These are phyloP conservation scores for Aspergillus neoniger DNA, from an alignment of 2,329 filamentous ascomycete genomes.

Conservation along the genomic window DNA sequence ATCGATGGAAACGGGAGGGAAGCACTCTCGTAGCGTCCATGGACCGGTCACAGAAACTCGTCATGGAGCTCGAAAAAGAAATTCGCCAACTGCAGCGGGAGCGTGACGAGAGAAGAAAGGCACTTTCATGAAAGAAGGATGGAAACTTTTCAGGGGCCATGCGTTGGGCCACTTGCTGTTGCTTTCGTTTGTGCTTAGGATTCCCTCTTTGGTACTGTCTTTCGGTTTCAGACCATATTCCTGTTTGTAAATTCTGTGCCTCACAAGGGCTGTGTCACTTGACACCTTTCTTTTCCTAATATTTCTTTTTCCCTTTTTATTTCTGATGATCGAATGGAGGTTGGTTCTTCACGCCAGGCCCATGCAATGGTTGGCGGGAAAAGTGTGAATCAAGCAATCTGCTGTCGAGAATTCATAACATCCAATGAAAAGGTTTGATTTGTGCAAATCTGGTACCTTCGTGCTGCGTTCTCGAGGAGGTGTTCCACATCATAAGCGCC, in stretches of 20 bases:
- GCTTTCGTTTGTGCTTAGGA: constrained; percentile 24
- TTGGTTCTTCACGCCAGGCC: constrained; percentile 30
- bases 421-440: constrained; percentile 28
- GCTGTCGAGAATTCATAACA: constrained; percentile 23
- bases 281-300: constrained; percentile 13
- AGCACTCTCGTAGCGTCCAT: constrained; percentile 60
- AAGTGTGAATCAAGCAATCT: constrained; percentile 20
- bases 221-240: constrained; percentile 11
- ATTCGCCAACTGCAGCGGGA: constrained; percentile 67
- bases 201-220: constrained; percentile 23
- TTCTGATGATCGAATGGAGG: constrained; percentile 26
- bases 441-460: constrained; percentile 14
- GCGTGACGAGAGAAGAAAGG: constrained; percentile 43
- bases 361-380: constrained; percentile 27
- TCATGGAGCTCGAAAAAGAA: constrained; percentile 70
- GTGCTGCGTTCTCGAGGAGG: constrained; percentile 17
- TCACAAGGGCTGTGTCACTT: constrained; percentile 24
- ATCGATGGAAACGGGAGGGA: constrained; percentile 75
- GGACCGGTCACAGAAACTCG: constrained; percentile 69
- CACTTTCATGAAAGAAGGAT: constrained; percentile 24
- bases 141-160: constrained; percentile 2
- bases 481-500: constrained; percentile 40
- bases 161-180: constrained; percentile 16
- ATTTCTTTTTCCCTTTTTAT: constrained; percentile 12
- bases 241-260: constrained; percentile 30